These are phyloP conservation scores for Globisporangium orthogonon DNA, from an alignment of 352 stramenopile genomes.

Conservation along the genomic window DNA sequence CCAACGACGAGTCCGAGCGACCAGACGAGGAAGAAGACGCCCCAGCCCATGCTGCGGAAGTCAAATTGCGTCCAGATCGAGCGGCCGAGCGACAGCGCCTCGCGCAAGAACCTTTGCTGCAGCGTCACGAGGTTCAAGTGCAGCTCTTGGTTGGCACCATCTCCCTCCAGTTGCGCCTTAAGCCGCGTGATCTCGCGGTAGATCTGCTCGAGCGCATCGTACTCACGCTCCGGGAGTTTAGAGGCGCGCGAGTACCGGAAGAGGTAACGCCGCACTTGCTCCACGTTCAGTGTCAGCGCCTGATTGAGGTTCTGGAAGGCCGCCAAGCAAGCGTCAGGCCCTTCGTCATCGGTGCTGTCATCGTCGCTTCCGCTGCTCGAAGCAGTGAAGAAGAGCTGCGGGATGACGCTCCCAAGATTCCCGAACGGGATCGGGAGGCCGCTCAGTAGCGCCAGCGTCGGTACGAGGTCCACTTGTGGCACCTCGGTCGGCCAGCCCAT, in stretches of 20 bases:
- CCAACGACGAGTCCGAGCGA: constrained; percentile 18
- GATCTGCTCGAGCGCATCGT: constrained; percentile 47
- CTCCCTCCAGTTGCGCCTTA: constrained; percentile 21
- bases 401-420: constrained; percentile 92
- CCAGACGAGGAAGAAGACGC: constrained; percentile 43
- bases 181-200: constrained; percentile 31
- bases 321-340: constrained; percentile 1
- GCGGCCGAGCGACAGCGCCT: constrained; percentile 55
- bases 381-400: constrained; percentile 67
- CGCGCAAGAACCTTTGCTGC: constrained; percentile 56
- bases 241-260: constrained; percentile 59
- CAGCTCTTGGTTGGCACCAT: constrained; percentile 18
- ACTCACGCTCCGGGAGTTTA: constrained; percentile 52
- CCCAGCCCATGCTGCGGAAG: constrained; percentile 67
- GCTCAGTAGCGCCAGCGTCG: constrained; percentile 91
- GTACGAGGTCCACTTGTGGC: constrained; percentile 95
- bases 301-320: constrained; percentile 49
- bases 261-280: constrained; percentile 80
- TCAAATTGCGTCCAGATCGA: constrained; percentile 89
- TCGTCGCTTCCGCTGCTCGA: neutral
- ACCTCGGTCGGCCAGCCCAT: constrained; percentile 31
- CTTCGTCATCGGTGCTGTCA: neutral
- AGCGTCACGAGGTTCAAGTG: constrained; percentile 25
- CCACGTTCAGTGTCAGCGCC: constrained; percentile 74
- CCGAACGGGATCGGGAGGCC: constrained; percentile 95